Conservation (phyloP, 2,329 filamentous ascomycete species). For the Microsporum canis region DNA sequence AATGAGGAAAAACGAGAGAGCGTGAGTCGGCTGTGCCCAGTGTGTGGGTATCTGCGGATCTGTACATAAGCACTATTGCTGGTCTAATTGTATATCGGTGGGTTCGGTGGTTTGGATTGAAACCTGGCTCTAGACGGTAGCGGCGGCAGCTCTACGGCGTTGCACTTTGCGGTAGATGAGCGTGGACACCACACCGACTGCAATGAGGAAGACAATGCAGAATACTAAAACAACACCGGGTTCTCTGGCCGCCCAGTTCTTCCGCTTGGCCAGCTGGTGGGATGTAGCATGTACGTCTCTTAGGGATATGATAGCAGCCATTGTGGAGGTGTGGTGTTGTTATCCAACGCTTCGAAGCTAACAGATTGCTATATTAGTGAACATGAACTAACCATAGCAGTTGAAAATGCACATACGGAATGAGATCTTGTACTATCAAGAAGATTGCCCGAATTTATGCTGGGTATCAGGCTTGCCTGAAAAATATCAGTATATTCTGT, state of each 20-base stretch:
- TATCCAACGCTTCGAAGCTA: neutral
- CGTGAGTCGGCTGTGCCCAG: neutral
- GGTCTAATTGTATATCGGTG: neutral
- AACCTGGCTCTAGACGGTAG: neutral
- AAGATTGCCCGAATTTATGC: too few relatives aligned
- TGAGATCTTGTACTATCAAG: neutral
- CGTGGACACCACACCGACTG: conserved; percentile 39
- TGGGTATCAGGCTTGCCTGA: too few relatives aligned
- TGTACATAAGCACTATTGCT: neutral
- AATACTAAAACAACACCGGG: conserved; percentile 53
- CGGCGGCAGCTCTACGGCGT: conserved; percentile 12
- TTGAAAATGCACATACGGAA: neutral
- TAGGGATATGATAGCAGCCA: conserved; percentile 19
- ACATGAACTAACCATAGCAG: neutral
- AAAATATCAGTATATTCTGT: too few relatives aligned
- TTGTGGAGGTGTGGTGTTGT: conserved; percentile 7
- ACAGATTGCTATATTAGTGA: neutral
- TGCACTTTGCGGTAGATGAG: conserved; percentile 38
- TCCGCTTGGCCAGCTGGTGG: conserved; percentile 38
- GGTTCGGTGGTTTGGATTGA: too few relatives aligned
- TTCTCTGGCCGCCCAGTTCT: conserved; percentile 47
- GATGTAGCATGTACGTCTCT: conserved; percentile 6
- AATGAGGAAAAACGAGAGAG: neutral
- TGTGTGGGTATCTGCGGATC: neutral
- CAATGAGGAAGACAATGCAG: conserved; percentile 48